Percentiles rank a stretch among this genome's conserved stretches.
Evolutionary conservation across 805 yeast species (phyloP).

Genomic region (Scheffersomyces stipitis): DNA sequence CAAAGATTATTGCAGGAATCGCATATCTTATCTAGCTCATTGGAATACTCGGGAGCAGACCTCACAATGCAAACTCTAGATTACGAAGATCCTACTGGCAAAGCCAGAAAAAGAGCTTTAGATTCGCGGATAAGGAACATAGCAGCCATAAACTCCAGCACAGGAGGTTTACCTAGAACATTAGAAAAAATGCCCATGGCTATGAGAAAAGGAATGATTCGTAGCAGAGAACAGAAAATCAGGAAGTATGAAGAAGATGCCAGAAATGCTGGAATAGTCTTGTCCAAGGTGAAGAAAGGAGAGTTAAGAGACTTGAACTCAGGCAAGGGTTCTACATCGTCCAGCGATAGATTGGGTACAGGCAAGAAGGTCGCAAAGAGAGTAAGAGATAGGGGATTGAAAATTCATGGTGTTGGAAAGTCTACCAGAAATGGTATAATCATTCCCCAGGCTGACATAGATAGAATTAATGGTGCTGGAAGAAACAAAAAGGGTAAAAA

Average conservation of each 20-base stretch:
- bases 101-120: conserved; percentile 63
- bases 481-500: conserved; percentile 9
- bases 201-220: conserved; percentile 81
- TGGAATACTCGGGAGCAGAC: conserved; percentile 63
- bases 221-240: conserved; percentile 52
- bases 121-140: conserved; percentile 54
- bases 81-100: conserved; percentile 64
- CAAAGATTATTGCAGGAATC: conserved; percentile 72
- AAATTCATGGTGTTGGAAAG: conserved; percentile 72
- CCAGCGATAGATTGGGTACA: conserved; percentile 53
- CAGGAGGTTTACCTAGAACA: conserved; percentile 44
- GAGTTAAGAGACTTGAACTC: conserved; percentile 56
- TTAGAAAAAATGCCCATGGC: conserved; percentile 86
- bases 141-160: conserved; percentile 40
- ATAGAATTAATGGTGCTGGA: conserved; percentile 30
- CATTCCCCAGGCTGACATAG: conserved; percentile 67
- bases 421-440: conserved; percentile 78
- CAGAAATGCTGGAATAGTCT: conserved; percentile 83
- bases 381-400: conserved; percentile 73
- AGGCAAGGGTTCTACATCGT: conserved; percentile 53
- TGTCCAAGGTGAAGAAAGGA: conserved; percentile 69
- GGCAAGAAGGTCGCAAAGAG: conserved; percentile 38
- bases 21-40: conserved; percentile 52
- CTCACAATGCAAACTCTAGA: conserved; percentile 62
- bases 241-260: conserved; percentile 72